Percentiles rank a stretch among this genome's conserved stretches.
Conservation (phyloP, 2,329 filamentous ascomycete genomes). For the Cytospora piceae region DNA sequence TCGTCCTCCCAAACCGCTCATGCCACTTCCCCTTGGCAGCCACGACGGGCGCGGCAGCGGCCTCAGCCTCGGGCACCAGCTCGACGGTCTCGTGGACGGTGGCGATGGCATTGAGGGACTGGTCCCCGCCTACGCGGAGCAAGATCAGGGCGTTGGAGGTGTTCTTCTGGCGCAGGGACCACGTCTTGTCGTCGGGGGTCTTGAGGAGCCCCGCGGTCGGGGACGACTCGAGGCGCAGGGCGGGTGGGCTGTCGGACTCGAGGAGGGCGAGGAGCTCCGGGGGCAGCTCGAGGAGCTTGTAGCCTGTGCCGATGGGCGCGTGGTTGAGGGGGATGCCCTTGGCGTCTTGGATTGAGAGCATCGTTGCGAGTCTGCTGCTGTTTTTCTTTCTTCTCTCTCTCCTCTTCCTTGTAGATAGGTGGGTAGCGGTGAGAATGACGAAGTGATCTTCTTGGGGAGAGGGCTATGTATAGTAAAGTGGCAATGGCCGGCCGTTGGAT, state of each 20-base stretch:
- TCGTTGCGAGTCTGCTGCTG: background rate
- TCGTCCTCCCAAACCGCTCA: constrained; percentile 57
- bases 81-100: constrained; percentile 67
- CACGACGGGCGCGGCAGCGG: constrained; percentile 36
- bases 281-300: constrained; percentile 66
- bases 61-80: constrained; percentile 50
- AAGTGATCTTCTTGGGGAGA: background rate
- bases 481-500: background rate
- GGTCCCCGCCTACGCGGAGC: constrained; percentile 40
- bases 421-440: background rate
- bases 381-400: background rate
- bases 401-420: background rate
- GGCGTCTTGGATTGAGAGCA: constrained; percentile 50
- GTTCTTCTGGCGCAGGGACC: constrained; percentile 67
- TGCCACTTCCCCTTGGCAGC: constrained; percentile 60
- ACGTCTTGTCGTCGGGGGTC: constrained; percentile 52
- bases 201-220: constrained; percentile 57
- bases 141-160: constrained; percentile 69
- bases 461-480: background rate
- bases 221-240: constrained; percentile 54
- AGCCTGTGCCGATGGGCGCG: constrained; percentile 52
- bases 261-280: constrained; percentile 60
- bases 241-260: constrained; percentile 56
- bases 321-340: constrained; percentile 56
- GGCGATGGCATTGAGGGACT: constrained; percentile 52